Percentiles rank a stretch among this genome's conserved stretches.
These are phyloP conservation scores for Pterocarpus santalinus DNA, from an alignment of 306 rosid genomes.

Conservation along the genomic window DNA sequence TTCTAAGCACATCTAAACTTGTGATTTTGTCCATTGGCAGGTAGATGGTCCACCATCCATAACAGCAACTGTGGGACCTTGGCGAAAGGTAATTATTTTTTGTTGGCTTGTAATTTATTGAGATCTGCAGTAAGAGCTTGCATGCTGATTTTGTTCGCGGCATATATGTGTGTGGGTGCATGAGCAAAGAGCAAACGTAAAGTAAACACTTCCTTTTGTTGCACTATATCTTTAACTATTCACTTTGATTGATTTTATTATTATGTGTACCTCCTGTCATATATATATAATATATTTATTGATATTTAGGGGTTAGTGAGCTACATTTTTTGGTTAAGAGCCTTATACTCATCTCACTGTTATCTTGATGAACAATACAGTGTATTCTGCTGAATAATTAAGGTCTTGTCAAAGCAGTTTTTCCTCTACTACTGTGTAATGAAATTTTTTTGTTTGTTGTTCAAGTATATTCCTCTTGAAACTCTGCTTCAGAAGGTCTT, in stretches of 20 bases:
- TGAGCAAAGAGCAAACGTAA: background rate
- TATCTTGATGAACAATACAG: conserved; percentile 5
- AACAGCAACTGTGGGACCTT: conserved; percentile 90
- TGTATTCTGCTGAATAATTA: background rate
- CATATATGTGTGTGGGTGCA: background rate
- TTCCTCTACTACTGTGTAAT: conserved; percentile 6
- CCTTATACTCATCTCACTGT: conserved; percentile 1
- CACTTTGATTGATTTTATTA: background rate
- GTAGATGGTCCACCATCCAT: conserved; percentile 81
- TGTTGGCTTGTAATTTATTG: conserved; percentile 29
- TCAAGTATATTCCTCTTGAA: conserved; percentile 29
- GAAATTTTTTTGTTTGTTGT: background rate
- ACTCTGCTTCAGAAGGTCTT: conserved; percentile 26
- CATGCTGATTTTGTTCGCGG: conserved; percentile 34
- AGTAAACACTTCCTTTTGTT: background rate
- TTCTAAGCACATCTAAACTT: conserved; percentile 36
- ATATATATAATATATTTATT: conserved; percentile 5
- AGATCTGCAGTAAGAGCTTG: conserved; percentile 13
- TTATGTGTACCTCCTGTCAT: conserved; percentile 3
- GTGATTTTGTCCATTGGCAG: conserved; percentile 54
- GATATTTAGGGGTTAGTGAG: conserved; percentile 13
- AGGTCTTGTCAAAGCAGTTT: conserved; percentile 20
- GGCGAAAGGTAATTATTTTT: conserved; percentile 85
- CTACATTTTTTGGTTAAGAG: conserved; percentile 13
- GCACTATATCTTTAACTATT: conserved; percentile 7